Evolutionary conservation across 129 eudicot species (phyloP), one percentile per base, ranked within the genome.

Genomic region (Flaveria bidentis): DNA sequence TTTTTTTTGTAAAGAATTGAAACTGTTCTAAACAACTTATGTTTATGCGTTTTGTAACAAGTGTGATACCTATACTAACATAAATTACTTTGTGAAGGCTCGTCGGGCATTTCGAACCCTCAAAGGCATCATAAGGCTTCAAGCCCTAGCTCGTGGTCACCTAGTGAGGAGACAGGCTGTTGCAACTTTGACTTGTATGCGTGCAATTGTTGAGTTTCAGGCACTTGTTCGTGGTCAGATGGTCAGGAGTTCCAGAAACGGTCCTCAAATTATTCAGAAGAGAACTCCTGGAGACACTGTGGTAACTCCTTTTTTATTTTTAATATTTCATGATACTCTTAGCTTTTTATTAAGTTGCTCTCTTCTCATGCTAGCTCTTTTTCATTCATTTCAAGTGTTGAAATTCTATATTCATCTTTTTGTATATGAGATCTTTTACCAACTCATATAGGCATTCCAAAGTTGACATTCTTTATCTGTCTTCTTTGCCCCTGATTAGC

Each of bases 101-200:
- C 96, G 97, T 8, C 85, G 96, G 50, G 97, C 98, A 69, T 93
- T 93, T 73, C 71, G 97, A 84, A 91, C 97, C 69, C 97, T 92
- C 33, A 92, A 89, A 83, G 97, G 97, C 76, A 92, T 92, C 78
- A 92, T 89, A 83, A 92, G 96, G 86, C 80, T 89, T 44, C 97
- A 92, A 85, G 97, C 96, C 60, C 86, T 92, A 33, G 90, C 89
- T 80, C 92, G 97, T 60, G 97, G 97, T 61, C 96, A 92, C 71
- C 81, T 92, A 76, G 96, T 89, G n/a, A 78, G 97, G 75, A 89
- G 96, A 64, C 97, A 92, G 77, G 97, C 97, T 41, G 90, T 85
- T 83, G 91, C 91, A 62, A 92, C 97, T 66, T 82, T 92, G 80
- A 77, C 78, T 52, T 92, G 91, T 82, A 85, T 89, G 97, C 88